Percentiles rank a stretch among this genome's conserved stretches.
phyloP scores from a whole-genome alignment of 1,139 yeast genomes.

The Taphrina flavorubra region DNA sequence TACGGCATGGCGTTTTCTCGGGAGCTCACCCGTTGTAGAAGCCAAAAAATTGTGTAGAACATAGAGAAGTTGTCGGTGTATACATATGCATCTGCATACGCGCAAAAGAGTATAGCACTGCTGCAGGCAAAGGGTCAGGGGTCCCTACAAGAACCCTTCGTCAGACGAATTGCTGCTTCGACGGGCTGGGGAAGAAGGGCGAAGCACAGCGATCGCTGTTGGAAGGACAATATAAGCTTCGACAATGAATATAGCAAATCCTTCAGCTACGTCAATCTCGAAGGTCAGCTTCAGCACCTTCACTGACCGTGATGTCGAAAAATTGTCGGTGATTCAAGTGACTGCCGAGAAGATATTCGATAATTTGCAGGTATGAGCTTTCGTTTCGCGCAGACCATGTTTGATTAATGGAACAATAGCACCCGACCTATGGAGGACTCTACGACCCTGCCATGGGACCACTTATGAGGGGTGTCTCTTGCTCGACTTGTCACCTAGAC shows the following conservation, averaged over 20 bases:
- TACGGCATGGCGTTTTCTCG: not conserved
- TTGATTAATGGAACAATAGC: slow-evolving; percentile 55
- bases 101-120: too few relatives aligned
- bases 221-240: not conserved
- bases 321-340: slow-evolving; percentile 89
- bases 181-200: too few relatives aligned
- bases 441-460: slow-evolving; percentile 96
- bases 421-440: slow-evolving; percentile 90
- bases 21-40: slow-evolving; percentile 1
- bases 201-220: slow-evolving; percentile 1
- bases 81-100: too few relatives aligned
- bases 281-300: slow-evolving; percentile 92
- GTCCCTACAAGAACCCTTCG: too few relatives aligned
- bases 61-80: not conserved
- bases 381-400: not conserved
- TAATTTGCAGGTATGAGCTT: slow-evolving; percentile 60
- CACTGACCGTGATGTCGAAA: slow-evolving; percentile 79
- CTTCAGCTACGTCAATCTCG: slow-evolving; percentile 66
- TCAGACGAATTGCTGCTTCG: too few relatives aligned
- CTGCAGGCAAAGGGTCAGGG: too few relatives aligned
- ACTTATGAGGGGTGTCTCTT: slow-evolving; percentile 60
- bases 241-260: slow-evolving; percentile 43
- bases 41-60: slow-evolving; percentile 14
- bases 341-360: slow-evolving; percentile 94
- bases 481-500: slow-evolving; percentile 95